These are phyloP conservation scores for Wickerhamomyces hampshirensis DNA, from an alignment of 805 yeast species.

Conservation along the genomic window DNA sequence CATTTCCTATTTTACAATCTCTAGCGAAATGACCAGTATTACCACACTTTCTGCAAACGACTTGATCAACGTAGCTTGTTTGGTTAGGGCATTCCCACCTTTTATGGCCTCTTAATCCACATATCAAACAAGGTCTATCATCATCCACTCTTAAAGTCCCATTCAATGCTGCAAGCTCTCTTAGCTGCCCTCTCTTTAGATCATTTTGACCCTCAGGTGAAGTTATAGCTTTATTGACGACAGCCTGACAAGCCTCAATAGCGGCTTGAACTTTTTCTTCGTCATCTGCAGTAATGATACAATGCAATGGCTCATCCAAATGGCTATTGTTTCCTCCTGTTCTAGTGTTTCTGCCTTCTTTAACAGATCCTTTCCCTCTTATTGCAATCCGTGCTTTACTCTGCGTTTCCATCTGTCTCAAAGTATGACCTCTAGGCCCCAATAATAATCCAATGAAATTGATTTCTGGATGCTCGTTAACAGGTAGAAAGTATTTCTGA, in stretches of 20 bases:
- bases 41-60: slow-evolving; percentile 78
- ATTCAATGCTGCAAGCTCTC: slow-evolving; percentile 88
- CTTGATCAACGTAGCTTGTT: slow-evolving; percentile 43
- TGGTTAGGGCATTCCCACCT: slow-evolving; percentile 59
- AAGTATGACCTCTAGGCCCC: slow-evolving; percentile 95
- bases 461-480: slow-evolving; percentile 80
- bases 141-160: slow-evolving; percentile 89
- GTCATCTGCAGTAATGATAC: slow-evolving; percentile 77
- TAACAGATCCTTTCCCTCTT: slow-evolving; percentile 93
- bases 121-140: slow-evolving; percentile 54
- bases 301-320: slow-evolving; percentile 82
- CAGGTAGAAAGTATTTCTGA: slow-evolving; percentile 84
- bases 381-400: slow-evolving; percentile 89
- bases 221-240: slow-evolving; percentile 76
- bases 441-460: slow-evolving; percentile 86
- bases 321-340: slow-evolving; percentile 36
- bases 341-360: slow-evolving; percentile 67
- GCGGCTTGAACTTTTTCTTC: slow-evolving; percentile 76
- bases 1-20: slow-evolving; percentile 51
- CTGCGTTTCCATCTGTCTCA: slow-evolving; percentile 71
- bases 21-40: slow-evolving; percentile 80
- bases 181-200: slow-evolving; percentile 80
- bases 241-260: slow-evolving; percentile 62
- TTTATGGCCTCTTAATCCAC: slow-evolving; percentile 65
- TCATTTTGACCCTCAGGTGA: slow-evolving; percentile 95